phyloP scores from a whole-genome alignment of 1,284 basidiomycete genomes.

The Fomes fomentarius region DNA sequence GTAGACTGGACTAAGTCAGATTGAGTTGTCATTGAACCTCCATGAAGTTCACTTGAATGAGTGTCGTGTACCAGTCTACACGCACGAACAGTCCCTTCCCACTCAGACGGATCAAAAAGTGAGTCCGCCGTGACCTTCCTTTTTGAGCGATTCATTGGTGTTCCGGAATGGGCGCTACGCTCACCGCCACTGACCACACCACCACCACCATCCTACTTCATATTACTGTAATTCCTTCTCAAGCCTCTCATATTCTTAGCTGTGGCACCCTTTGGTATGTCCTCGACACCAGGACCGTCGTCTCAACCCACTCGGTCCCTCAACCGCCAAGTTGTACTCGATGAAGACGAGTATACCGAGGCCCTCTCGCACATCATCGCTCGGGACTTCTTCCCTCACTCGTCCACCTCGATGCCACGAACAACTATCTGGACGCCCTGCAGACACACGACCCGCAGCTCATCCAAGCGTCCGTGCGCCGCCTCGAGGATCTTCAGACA shows the following conservation, averaged over 20 bases:
- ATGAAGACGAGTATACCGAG: constrained; percentile 94
- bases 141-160: neutral
- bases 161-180: constrained; percentile 4
- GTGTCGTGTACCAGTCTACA: too few relatives aligned
- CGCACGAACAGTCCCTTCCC: too few relatives aligned
- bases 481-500: constrained; percentile 68
- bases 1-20: too few relatives aligned
- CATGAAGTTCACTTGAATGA: too few relatives aligned
- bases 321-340: constrained; percentile 74
- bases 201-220: neutral
- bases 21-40: too few relatives aligned
- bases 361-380: constrained; percentile 94
- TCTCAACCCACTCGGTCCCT: constrained; percentile 54
- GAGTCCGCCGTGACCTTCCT: constrained; percentile 7
- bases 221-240: too few relatives aligned
- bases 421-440: constrained; percentile 82
- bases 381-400: constrained; percentile 97
- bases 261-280: neutral
- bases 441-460: constrained; percentile 71
- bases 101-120: too few relatives aligned
- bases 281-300: constrained; percentile 15
- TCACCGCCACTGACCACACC: neutral
- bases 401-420: constrained; percentile 84
- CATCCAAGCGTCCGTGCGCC: constrained; percentile 74
- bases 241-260: neutral